A percentile compares a stretch with the other conserved stretches of the same genome.
These are phyloP conservation scores for Pseudopyrenochaeta lycopersici DNA, from an alignment of 2,329 filamentous ascomycete species.

Conservation along the genomic window DNA sequence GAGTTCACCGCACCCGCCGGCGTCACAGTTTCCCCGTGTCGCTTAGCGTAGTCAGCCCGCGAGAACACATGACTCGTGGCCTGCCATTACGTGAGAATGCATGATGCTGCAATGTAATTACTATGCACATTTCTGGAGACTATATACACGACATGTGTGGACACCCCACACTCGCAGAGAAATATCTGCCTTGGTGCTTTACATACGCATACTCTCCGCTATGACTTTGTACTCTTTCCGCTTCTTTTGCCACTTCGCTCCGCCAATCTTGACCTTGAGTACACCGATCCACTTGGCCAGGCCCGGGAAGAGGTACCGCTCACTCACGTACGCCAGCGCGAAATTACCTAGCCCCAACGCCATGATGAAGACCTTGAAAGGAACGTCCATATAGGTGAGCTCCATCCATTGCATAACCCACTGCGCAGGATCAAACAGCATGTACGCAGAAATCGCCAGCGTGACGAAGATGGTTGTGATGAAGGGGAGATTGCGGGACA, in stretches of 20 bases:
- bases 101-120: no score
- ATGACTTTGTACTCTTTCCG: constrained; percentile 90
- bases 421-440: constrained; percentile 77
- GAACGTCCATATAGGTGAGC: constrained; percentile 76
- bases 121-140: no score
- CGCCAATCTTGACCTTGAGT: constrained; percentile 63
- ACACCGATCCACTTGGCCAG: constrained; percentile 74
- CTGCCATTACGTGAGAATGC: not conserved
- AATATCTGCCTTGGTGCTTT: not conserved
- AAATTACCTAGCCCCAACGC: constrained; percentile 76
- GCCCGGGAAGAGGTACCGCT: constrained; percentile 74
- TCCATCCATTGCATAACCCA: constrained; percentile 83
- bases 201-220: constrained; percentile 40
- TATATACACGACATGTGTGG: no score
- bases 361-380: constrained; percentile 78
- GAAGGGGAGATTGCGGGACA: constrained; percentile 85
- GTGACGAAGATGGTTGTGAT: constrained; percentile 77
- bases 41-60: not conserved
- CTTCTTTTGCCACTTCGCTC: constrained; percentile 71
- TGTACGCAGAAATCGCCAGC: constrained; percentile 75
- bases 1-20: constrained; percentile 19
- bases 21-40: constrained; percentile 18
- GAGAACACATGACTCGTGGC: constrained; percentile 21
- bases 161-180: no score
- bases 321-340: constrained; percentile 72